Conservation (phyloP, 176 grass and related monocot genomes). For the Ensete glaucum region DNA sequence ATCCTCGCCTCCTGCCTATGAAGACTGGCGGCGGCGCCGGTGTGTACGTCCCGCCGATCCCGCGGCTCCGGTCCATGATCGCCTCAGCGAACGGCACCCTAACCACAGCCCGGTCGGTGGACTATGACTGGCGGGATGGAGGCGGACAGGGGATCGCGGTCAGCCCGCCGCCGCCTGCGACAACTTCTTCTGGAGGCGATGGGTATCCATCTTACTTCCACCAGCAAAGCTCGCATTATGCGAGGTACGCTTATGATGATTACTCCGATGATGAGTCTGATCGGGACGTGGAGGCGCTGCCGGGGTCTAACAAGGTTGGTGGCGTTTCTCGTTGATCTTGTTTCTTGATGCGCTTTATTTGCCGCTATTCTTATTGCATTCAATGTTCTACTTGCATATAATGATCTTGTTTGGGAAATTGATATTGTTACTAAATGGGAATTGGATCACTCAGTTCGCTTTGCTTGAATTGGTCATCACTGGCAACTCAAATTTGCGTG, state of each 20-base stretch:
- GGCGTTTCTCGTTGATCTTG: neutral
- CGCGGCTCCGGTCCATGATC: conserved; percentile 78
- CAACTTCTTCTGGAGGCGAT: conserved; percentile 19
- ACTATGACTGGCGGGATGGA: conserved; percentile 41
- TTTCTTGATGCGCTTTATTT: neutral
- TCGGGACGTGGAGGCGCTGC: conserved; percentile 40
- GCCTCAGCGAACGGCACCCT: conserved; percentile 59
- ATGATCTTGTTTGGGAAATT: neutral
- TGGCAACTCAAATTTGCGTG: too few relatives aligned
- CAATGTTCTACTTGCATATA: neutral
- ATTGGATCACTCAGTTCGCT: too few relatives aligned
- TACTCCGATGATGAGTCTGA: conserved; percentile 91
- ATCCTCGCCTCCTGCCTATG: conserved; percentile 1
- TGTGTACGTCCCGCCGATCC: conserved; percentile 86
- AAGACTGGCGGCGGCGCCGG: conserved; percentile 28
- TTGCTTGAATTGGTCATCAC: too few relatives aligned
- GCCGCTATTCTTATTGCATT: neutral
- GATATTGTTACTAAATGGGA: too few relatives aligned
- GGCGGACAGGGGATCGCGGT: conserved; percentile 27
- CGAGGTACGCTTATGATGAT: conserved; percentile 66
- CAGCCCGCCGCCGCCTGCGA: conserved; percentile 9
- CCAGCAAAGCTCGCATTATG: conserved; percentile 50
- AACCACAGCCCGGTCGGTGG: conserved; percentile 8
- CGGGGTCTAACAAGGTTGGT: conserved; percentile 50
- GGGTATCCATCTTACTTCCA: conserved; percentile 25